phyloP scores from a whole-genome alignment of 495 filamentous ascomycete genomes.

The Penicillium canescens region DNA sequence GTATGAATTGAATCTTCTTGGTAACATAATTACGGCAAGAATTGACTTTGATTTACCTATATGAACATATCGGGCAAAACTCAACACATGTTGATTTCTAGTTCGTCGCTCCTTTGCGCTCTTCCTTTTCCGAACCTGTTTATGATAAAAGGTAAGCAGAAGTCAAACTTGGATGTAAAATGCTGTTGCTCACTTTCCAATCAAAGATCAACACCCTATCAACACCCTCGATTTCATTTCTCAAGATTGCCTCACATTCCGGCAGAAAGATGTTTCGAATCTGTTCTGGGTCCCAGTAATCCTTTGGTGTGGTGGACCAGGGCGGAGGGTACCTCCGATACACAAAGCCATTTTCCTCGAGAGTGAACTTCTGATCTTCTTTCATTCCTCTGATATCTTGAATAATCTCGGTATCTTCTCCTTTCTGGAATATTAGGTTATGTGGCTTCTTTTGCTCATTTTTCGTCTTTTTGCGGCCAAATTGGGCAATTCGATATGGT shows the following conservation, averaged over 20 bases:
- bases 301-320: not conserved
- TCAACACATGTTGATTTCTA: constrained; percentile 10
- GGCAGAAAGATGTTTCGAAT: constrained; percentile 23
- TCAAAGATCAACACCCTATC: constrained; percentile 28
- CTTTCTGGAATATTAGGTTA: constrained; percentile 3
- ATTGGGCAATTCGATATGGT: constrained; percentile 7
- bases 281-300: constrained; percentile 2
- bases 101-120: constrained; percentile 13
- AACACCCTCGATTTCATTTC: constrained; percentile 17
- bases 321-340: constrained; percentile 1
- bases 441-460: not conserved
- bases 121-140: constrained; percentile 12
- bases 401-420: no score
- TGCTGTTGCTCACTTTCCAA: constrained; percentile 21
- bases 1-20: no score
- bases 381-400: no score
- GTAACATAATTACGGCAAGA: no score
- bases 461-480: not conserved
- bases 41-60: constrained; percentile 12
- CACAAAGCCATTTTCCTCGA: constrained; percentile 4
- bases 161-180: no score
- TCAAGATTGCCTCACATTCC: constrained; percentile 21
- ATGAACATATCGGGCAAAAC: constrained; percentile 19
- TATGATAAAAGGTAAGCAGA: not conserved
- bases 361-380: constrained; percentile 1